Percentiles rank a stretch among this genome's conserved stretches.
Evolutionary conservation across 1,139 yeast genomes (phyloP).

Genomic region (Scheffersomyces stambukii): DNA sequence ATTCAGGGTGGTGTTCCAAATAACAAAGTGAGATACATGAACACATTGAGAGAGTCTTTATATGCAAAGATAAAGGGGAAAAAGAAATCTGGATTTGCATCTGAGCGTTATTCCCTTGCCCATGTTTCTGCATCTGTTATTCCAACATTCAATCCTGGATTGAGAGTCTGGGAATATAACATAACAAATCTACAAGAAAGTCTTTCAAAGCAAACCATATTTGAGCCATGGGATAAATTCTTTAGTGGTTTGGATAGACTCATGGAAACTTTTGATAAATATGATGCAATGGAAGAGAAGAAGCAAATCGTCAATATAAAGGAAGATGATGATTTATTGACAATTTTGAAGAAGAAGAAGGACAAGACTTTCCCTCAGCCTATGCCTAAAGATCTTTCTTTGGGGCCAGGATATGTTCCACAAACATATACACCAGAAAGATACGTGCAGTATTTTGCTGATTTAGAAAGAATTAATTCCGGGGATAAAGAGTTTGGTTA

Average conservation of each 20-base stretch:
- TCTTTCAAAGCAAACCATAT: constrained; percentile 12
- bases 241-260: constrained; percentile 42
- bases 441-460: constrained; percentile 70
- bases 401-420: constrained; percentile 74
- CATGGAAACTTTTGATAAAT: constrained; percentile 20
- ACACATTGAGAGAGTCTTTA: constrained; percentile 45
- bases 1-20: constrained; percentile 59
- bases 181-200: constrained; percentile 44
- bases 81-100: constrained; percentile 38
- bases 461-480: constrained; percentile 48
- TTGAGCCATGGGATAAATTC: constrained; percentile 52
- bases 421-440: constrained; percentile 70
- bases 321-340: constrained; percentile 9
- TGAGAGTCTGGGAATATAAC: constrained; percentile 84
- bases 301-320: not conserved
- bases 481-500: constrained; percentile 49
- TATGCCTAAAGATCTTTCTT: constrained; percentile 48
- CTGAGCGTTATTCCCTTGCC: constrained; percentile 64
- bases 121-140: constrained; percentile 74
- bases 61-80: constrained; percentile 48
- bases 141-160: constrained; percentile 81
- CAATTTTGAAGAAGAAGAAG: constrained; percentile 16
- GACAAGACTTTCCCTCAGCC: constrained; percentile 69
- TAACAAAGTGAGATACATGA: constrained; percentile 61
- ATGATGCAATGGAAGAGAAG: constrained; percentile 11